Base-by-base conservation (phyloP, 108 stramenopile species). In the Pinguiococcus pyrenoidosus region DNA sequence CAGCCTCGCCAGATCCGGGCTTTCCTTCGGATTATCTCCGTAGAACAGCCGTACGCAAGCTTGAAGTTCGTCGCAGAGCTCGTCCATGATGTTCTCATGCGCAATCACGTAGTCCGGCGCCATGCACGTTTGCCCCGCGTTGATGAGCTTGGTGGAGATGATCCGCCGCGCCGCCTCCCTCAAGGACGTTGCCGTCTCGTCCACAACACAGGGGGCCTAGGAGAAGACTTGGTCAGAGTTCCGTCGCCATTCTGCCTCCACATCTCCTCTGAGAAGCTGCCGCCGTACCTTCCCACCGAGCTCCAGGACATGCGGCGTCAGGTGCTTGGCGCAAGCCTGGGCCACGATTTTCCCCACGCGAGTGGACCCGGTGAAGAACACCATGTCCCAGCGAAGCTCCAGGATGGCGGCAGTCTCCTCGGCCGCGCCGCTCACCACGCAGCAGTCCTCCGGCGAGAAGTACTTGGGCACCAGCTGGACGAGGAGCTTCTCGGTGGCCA, bases 71-170 rank as follows among this genome's bases (percentile, higher is more conserved):
- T 6, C 9, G 27, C 48, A 2, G 24, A 68, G 40, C 6, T 40
- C 27, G n/a, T 43, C 52, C 0, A 27, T 34, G 4, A 71, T 35
- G 35, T 42, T 46, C n/a, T 53, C 34, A 46, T 74, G 57, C 33
- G 46, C 51, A 20, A 73, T 22, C 20, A 81, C 38, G 63, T 83
- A 82, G 48, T 87, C 85, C 0, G 85, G 80, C 28, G 80, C 71
- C 4, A 90, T 66, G 68, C 92, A 94, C 8, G 74, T 80, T 56
- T 95, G 92, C 1, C 92, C 88, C 3, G 65, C 40, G 54, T 95
- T 95, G 21, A 80, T 20, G 2, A 42, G 45, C 51, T 87, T 87
- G 13, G 46, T 56, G 82, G 0, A 74, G 3, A 80, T 66, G 13
- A 86, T 71, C 25, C 75, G 52, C 22, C 45, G 27, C 1, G 66